Percentiles rank a stretch among this genome's conserved stretches.
Conservation (phyloP, 441 rosid species). For the Eugenia klotzschiana region DNA sequence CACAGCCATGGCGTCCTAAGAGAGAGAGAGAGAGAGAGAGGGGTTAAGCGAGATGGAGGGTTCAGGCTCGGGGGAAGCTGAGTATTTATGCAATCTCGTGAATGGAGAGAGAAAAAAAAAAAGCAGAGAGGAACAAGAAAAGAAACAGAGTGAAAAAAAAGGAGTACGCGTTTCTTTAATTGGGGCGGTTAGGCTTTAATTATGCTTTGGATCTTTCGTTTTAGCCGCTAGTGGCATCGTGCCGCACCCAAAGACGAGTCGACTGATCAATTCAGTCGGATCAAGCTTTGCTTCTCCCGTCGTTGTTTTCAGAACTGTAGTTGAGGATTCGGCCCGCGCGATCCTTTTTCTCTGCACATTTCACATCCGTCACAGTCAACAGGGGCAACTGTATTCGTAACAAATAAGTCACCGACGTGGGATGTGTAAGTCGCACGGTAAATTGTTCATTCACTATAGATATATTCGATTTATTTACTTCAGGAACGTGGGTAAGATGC, state of each 20-base stretch:
- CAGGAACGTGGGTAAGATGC: too few species aligned
- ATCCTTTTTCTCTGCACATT: too few species aligned
- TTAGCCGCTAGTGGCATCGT: background rate
- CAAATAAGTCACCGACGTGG: background rate
- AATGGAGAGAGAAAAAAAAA: background rate
- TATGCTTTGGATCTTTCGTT: background rate
- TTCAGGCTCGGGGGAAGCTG: background rate
- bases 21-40: background rate
- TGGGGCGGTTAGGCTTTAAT: background rate
- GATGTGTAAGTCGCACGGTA: background rate
- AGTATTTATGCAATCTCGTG: background rate
- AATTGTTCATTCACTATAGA: background rate
- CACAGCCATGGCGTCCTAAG: background rate
- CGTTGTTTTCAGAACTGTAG: accelerated
- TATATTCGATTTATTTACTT: too few species aligned
- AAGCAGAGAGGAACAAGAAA: background rate
- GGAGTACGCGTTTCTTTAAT: background rate
- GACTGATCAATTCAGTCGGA: background rate
- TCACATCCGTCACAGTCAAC: too few species aligned
- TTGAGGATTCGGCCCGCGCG: too few species aligned
- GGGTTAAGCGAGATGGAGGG: background rate
- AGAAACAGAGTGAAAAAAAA: background rate
- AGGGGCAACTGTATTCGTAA: too few species aligned
- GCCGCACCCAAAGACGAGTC: background rate
- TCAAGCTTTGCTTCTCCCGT: background rate